Evolutionary conservation across 805 yeast genomes (phyloP).

Genomic region (Maudiozyma serrabonitensis): DNA sequence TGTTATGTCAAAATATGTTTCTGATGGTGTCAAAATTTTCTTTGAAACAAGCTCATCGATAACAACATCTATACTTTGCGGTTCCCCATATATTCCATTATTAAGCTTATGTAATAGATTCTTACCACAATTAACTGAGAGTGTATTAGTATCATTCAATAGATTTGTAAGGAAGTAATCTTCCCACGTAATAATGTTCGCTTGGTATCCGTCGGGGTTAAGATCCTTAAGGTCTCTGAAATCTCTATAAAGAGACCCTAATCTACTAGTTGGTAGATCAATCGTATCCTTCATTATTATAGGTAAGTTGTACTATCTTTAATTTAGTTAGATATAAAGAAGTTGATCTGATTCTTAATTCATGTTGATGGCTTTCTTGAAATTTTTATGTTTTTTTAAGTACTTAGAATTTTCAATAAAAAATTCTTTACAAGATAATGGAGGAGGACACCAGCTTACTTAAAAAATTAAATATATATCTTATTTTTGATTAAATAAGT

Average conservation of each 20-base stretch:
- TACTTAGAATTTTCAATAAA: neutral
- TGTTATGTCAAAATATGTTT: constrained; percentile 14
- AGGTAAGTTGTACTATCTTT: too few relatives aligned
- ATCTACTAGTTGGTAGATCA: constrained; percentile 27
- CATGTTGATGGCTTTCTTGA: neutral
- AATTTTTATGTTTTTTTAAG: neutral
- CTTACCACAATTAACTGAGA: constrained; percentile 24
- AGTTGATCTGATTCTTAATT: neutral
- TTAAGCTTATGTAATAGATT: constrained; percentile 21
- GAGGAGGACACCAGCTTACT: too few relatives aligned
- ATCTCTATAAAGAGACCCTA: constrained; percentile 33
- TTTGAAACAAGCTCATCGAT: constrained; percentile 26
- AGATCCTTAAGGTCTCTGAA: constrained; percentile 29
- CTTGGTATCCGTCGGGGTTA: constrained; percentile 35
- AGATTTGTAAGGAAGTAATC: constrained; percentile 14
- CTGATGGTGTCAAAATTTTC: constrained; percentile 23
- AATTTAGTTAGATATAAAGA: neutral
- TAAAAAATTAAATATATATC: too few relatives aligned
- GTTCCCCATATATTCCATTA: constrained; percentile 26
- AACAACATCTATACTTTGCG: constrained; percentile 30
- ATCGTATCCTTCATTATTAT: neutral
- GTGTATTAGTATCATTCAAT: constrained; percentile 5
- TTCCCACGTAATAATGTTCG: constrained; percentile 33
- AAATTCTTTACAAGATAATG: neutral
- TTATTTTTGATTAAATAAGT: neutral